phyloP scores from a whole-genome alignment of 257 asterid species.

The Gynochthodes officinalis region DNA sequence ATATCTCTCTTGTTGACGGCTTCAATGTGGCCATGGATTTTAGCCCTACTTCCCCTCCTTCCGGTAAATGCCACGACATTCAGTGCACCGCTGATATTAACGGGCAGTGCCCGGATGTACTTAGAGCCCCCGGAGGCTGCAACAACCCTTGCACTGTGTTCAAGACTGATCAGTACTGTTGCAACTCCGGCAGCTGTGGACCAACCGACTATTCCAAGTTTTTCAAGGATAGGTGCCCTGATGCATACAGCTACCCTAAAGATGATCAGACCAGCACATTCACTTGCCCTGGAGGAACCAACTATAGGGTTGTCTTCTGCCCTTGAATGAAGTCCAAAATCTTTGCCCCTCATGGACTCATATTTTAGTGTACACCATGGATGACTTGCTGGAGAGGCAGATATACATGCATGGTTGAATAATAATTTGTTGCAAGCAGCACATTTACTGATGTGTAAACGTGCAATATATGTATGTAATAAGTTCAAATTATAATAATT shows the following conservation, averaged over 20 bases:
- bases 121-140: conserved; percentile 66
- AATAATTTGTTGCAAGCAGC: no score
- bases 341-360: no score
- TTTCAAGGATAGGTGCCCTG: conserved; percentile 58
- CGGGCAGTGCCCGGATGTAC: conserved; percentile 51
- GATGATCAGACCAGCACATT: conserved; percentile 30
- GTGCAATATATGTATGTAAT: no score
- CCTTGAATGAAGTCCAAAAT: no score
- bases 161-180: conserved; percentile 58
- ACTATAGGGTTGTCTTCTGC: conserved; percentile 32
- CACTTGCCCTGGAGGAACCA: conserved; percentile 24
- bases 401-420: no score
- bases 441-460: no score
- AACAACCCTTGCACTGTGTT: conserved; percentile 72
- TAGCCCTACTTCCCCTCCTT: conserved; percentile 2
- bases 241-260: conserved; percentile 45
- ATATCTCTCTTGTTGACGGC: conserved; percentile 62
- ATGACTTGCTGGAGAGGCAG: no score
- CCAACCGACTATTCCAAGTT: conserved; percentile 54
- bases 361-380: no score
- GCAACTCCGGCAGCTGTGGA: conserved; percentile 55
- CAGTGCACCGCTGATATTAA: conserved; percentile 51
- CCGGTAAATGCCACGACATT: conserved; percentile 23
- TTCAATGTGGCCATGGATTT: conserved; percentile 52
- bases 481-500: no score